Evolutionary conservation across 371 early-diverging fungal genomes (phyloP), one percentile per base, ranked within the genome.

Genomic region (Mortierella sp.): DNA sequence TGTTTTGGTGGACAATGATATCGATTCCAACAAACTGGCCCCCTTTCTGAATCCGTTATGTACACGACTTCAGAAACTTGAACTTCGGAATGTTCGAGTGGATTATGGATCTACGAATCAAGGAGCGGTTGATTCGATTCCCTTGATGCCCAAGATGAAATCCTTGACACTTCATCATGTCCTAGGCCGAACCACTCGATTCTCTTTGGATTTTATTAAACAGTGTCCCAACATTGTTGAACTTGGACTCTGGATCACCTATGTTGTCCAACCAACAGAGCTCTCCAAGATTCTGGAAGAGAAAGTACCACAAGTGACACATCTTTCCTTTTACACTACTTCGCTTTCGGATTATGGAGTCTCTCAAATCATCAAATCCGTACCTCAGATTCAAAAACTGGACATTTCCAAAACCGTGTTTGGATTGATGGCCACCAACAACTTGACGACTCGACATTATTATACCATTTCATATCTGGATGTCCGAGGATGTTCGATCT

Each of bases 401-500:
- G 71, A 75, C 45, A 15, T 75, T 7, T 52, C 75, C 2, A 56
- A 52, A 7, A 53, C 60, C 14, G 37, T 46, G n/a, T 75, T 75
- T 57, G 75, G 75, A 12, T 29, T 75, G 29, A 63, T 75, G 66
- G 60, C 75, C 25, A 70, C 66, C 67, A 75, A 75, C 52, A 44
- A 59, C 30, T 21, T 75, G 37, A 66, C 60, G 11, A 62, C 59
- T 1, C 60, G 57, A 44, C 75, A 75, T 21, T 55, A 29, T 9
- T 48, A 57, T 16, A 52, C 71, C 0, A 48, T 75, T 15, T 29
- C 70, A 4, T 55, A 63, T 44, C 57, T 75, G 37, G 71, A 75
- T 43, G 28, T 75, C 53, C 66, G 71, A 16, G 28, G 29, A 19
- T 75, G 75, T 56, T 7, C 19, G 1, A 59, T 59, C 18, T 37